These are phyloP conservation scores for Avicennia marina DNA, from an alignment of 257 asterid species.

Conservation along the genomic window DNA sequence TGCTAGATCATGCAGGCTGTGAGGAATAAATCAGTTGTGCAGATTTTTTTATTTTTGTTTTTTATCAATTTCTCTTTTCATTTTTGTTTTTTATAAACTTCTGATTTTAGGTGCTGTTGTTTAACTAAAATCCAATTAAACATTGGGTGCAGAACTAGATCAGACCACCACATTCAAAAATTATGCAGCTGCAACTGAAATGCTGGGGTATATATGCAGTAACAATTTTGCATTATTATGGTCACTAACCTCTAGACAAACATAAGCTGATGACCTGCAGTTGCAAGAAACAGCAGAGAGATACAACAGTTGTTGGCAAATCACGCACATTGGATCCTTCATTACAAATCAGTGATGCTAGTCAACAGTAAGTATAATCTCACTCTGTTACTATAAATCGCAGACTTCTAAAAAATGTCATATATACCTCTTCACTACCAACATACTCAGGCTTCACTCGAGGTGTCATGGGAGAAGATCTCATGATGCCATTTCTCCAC, in stretches of 20 bases:
- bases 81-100: too few species aligned
- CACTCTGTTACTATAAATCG: slow-evolving; percentile 2
- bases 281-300: slow-evolving; percentile 85
- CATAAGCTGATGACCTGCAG: slow-evolving; percentile 79
- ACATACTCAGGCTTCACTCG: slow-evolving; percentile 64
- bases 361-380: slow-evolving; percentile 24
- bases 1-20: too few species aligned
- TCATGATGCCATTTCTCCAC: slow-evolving; percentile 73
- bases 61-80: too few species aligned
- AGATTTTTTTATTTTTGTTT: too few species aligned
- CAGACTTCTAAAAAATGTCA: slow-evolving; percentile 9
- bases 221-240: neutral
- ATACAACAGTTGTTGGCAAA: slow-evolving; percentile 81
- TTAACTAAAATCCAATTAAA: too few species aligned
- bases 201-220: slow-evolving; percentile 9
- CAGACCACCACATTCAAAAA: slow-evolving; percentile 2
- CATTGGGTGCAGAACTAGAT: neutral
- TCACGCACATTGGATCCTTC: slow-evolving; percentile 87
- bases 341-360: slow-evolving; percentile 22
- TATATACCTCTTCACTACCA: slow-evolving; percentile 80
- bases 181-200: slow-evolving; percentile 3
- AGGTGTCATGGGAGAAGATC: slow-evolving; percentile 66
- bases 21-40: too few species aligned
- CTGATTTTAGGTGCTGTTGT: too few species aligned
- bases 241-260: slow-evolving; percentile 83